These are phyloP conservation scores for Circinella minor DNA, from an alignment of 371 early-diverging fungal species.

Conservation along the genomic window DNA sequence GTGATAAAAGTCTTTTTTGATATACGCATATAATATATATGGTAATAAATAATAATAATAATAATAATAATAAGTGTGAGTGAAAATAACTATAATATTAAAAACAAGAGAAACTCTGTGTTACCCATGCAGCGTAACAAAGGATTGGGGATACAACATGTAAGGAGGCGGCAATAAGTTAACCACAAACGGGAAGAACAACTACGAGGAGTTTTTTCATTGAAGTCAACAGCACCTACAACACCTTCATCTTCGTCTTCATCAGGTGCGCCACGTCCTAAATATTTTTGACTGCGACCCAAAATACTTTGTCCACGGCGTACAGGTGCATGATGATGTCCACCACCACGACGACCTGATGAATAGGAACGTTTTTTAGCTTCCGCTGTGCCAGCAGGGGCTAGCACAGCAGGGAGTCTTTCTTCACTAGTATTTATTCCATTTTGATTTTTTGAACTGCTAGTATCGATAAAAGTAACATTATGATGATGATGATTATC, in stretches of 20 bases:
- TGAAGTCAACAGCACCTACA: slow-evolving; percentile 24
- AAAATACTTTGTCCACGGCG: slow-evolving; percentile 50
- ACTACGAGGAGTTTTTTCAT: background rate
- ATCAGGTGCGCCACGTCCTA: slow-evolving; percentile 6
- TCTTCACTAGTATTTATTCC: background rate
- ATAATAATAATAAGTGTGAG: too few species aligned
- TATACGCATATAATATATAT: too few species aligned
- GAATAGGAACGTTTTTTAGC: slow-evolving; percentile 11
- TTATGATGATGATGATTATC: background rate
- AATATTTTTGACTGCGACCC: slow-evolving; percentile 37
- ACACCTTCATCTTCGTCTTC: slow-evolving; percentile 24
- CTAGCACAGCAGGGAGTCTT: too few species aligned
- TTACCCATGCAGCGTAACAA: slow-evolving; percentile 9
- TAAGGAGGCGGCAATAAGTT: slow-evolving; percentile 55
- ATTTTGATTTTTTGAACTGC: background rate
- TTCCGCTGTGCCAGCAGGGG: background rate
- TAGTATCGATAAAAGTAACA: background rate
- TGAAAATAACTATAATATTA: too few species aligned
- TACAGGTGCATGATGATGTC: slow-evolving; percentile 21
- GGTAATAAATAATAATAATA: too few species aligned
- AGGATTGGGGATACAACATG: slow-evolving; percentile 56
- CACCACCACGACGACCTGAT: slow-evolving; percentile 12
- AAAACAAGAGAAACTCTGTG: background rate
- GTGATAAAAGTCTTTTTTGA: too few species aligned
- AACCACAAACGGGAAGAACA: slow-evolving; percentile 35